Evolutionary conservation across 2,329 filamentous ascomycete genomes (phyloP).

Genomic region (Colletotrichum salicis): DNA sequence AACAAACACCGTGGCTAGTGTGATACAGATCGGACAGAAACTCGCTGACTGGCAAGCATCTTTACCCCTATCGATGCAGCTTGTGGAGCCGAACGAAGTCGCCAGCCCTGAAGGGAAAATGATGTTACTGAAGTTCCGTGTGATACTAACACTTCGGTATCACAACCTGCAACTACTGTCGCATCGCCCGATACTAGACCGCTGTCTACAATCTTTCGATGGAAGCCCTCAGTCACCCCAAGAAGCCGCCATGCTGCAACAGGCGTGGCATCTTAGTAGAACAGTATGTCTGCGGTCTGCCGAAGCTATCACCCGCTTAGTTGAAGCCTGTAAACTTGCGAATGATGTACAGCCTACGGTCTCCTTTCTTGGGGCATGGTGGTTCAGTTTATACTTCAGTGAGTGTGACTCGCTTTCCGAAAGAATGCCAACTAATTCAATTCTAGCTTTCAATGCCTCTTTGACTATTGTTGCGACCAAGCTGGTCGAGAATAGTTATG

Average conservation of each 20-base stretch:
- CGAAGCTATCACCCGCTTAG: constrained; percentile 38
- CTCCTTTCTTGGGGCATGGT: constrained; percentile 44
- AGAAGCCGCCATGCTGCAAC: constrained; percentile 34
- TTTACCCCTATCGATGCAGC: constrained; percentile 43
- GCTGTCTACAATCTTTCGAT: constrained; percentile 35
- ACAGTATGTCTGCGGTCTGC: constrained; percentile 40
- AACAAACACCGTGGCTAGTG: constrained; percentile 44
- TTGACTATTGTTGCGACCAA: constrained; percentile 24
- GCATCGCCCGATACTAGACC: constrained; percentile 43
- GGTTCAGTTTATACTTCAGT: constrained; percentile 47
- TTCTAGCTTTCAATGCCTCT: constrained; percentile 28
- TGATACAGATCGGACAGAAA: constrained; percentile 51
- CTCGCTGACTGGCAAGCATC: constrained; percentile 49
- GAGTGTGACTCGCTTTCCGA: not conserved
- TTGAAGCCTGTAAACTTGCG: constrained; percentile 36
- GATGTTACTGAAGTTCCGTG: constrained; percentile 46
- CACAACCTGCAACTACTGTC: constrained; percentile 46
- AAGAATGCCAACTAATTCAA: not conserved
- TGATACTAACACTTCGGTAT: constrained; percentile 50
- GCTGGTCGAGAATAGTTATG: constrained; percentile 14
- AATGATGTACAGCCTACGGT: constrained; percentile 18
- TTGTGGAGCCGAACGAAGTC: constrained; percentile 41
- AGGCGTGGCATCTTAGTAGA: constrained; percentile 39
- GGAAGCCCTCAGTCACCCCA: constrained; percentile 16
- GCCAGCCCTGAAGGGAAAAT: constrained; percentile 32